These are phyloP conservation scores for Fusarium sp. DNA, from an alignment of 2,329 filamentous ascomycete genomes.

Conservation along the genomic window DNA sequence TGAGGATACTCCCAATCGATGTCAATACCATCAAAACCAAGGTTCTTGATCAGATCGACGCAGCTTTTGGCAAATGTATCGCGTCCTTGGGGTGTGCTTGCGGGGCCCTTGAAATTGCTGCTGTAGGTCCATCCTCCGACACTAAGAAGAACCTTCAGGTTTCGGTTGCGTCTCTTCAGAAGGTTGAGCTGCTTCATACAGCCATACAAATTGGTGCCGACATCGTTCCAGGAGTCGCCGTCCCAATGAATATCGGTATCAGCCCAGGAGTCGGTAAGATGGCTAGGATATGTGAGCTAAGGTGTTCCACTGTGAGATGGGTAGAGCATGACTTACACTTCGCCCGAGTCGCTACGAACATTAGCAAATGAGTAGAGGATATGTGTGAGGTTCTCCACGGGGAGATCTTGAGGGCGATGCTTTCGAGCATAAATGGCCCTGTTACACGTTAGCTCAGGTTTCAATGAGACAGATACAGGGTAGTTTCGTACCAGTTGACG, in stretches of 20 bases:
- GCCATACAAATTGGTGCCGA: slow-evolving; percentile 85
- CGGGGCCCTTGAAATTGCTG: slow-evolving; percentile 81
- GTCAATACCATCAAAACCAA: slow-evolving; percentile 81
- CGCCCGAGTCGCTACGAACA: slow-evolving; percentile 80
- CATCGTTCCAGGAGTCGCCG: slow-evolving; percentile 76
- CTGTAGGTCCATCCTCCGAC: slow-evolving; percentile 96
- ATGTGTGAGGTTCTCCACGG: slow-evolving; percentile 85
- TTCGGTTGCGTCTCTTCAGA: slow-evolving; percentile 82
- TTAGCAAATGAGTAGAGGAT: slow-evolving; percentile 94
- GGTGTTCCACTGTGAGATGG: not conserved
- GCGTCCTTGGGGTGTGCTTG: slow-evolving; percentile 77
- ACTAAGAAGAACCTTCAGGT: slow-evolving; percentile 86
- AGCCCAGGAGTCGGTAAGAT: slow-evolving; percentile 72
- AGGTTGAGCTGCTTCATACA: slow-evolving; percentile 90
- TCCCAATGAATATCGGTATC: slow-evolving; percentile 81
- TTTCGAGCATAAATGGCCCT: slow-evolving; percentile 88
- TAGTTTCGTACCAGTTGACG: slow-evolving; percentile 69
- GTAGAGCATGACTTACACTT: slow-evolving; percentile 68
- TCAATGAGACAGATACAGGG: slow-evolving; percentile 1
- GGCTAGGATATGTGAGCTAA: slow-evolving; percentile 45
- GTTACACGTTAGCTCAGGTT: slow-evolving; percentile 3
- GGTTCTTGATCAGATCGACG: slow-evolving; percentile 80
- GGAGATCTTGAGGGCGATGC: slow-evolving; percentile 86
- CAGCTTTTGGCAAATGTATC: slow-evolving; percentile 78
- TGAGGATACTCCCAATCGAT: slow-evolving; percentile 78